These are phyloP conservation scores for Cladosporium austrohemisphaericum DNA, from an alignment of 2,329 filamentous ascomycete genomes.

Conservation along the genomic window DNA sequence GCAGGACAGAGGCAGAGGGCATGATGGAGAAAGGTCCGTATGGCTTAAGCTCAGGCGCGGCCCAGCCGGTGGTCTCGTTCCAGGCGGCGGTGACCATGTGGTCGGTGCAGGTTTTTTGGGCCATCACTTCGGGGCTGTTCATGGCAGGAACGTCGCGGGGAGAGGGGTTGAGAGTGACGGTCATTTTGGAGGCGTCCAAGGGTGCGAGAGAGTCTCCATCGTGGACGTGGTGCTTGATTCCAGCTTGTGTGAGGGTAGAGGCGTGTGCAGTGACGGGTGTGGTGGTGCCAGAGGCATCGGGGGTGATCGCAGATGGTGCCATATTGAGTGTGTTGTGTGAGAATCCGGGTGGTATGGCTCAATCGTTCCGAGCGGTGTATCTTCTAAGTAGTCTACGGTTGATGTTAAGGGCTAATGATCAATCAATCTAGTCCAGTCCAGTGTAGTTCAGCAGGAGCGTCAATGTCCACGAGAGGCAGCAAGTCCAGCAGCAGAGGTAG, in stretches of 20 bases:
- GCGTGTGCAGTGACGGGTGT: slow-evolving; percentile 34
- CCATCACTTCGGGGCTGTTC: slow-evolving; percentile 36
- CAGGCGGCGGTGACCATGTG: slow-evolving; percentile 79
- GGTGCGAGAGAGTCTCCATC: slow-evolving; percentile 29
- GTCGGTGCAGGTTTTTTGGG: slow-evolving; percentile 60
- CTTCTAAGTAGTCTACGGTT: too few species aligned
- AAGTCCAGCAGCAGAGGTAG: too few species aligned
- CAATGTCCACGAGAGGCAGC: too few species aligned
- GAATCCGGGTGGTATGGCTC: neutral
- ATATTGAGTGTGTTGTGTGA: slow-evolving; percentile 20
- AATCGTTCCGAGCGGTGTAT: neutral
- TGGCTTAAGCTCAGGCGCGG: slow-evolving; percentile 65
- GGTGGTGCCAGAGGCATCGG: slow-evolving; percentile 34
- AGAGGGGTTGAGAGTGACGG: slow-evolving; percentile 38
- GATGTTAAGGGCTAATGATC: too few species aligned
- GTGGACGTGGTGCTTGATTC: slow-evolving; percentile 33
- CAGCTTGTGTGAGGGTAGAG: slow-evolving; percentile 34
- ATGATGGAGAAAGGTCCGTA: slow-evolving; percentile 73
- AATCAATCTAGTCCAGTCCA: too few species aligned
- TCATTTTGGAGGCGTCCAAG: slow-evolving; percentile 44
- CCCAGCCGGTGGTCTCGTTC: slow-evolving; percentile 64
- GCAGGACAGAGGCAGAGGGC: slow-evolving; percentile 74
- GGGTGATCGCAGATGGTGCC: slow-evolving; percentile 33
- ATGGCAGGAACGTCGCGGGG: slow-evolving; percentile 42
- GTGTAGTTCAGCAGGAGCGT: too few species aligned